phyloP scores from a whole-genome alignment of 768 basidiomycete species.

The Termitomyces sp. region DNA sequence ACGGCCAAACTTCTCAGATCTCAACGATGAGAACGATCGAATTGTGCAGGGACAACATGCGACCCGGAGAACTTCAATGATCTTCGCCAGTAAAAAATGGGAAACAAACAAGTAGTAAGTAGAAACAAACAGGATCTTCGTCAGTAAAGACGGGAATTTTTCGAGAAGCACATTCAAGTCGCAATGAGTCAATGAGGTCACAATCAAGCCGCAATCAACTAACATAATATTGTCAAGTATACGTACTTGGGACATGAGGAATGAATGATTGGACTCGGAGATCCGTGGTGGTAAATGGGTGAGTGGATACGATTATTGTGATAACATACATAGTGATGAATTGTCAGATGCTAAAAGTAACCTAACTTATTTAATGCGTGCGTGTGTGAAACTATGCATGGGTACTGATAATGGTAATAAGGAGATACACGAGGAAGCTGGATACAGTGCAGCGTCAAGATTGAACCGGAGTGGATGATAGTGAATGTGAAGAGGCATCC shows the following conservation, averaged over 20 bases:
- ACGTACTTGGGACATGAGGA: too few species aligned
- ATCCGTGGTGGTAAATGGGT: too few species aligned
- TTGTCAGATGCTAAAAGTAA: neutral
- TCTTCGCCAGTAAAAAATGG: neutral
- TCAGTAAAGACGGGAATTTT: neutral
- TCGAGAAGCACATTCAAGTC: too few species aligned
- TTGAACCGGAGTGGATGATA: neutral
- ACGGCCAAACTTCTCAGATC: neutral
- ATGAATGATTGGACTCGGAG: too few species aligned
- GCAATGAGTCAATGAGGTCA: neutral
- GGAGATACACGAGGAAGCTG: neutral
- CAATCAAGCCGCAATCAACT: too few species aligned
- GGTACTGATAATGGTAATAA: neutral
- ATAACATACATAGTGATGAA: neutral
- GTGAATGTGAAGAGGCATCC: neutral
- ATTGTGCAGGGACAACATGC: neutral
- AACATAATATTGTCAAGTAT: too few species aligned
- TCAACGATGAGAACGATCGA: too few species aligned
- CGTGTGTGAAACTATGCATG: neutral
- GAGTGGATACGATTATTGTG: neutral
- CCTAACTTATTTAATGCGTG: neutral
- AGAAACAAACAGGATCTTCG: neutral
- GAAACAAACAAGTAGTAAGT: neutral
- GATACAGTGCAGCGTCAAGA: conserved; percentile 1
- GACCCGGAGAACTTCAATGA: neutral